Evolutionary conservation across 177 flowering plant genomes (phyloP).

Genomic region (Vitis hybrid): DNA sequence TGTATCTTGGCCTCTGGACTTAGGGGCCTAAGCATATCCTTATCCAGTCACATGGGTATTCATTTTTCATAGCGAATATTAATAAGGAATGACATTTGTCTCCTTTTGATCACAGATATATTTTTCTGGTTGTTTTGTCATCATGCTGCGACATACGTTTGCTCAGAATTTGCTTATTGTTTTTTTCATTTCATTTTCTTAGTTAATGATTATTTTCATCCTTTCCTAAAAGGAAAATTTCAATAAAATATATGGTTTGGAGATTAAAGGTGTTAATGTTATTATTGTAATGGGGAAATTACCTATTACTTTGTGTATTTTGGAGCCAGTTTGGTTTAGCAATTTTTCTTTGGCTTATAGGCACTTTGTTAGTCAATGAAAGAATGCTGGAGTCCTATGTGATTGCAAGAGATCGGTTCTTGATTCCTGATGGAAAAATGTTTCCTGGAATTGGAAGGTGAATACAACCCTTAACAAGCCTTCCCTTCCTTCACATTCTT

Average conservation of each 20-base stretch:
- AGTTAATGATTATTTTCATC: no score
- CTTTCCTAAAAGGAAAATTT: background rate
- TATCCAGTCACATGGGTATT: no score
- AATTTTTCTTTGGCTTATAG: slow-evolving; percentile 34
- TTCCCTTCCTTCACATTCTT: background rate
- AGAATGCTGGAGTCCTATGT: slow-evolving; percentile 99
- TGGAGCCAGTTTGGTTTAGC: background rate
- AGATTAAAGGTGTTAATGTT: background rate
- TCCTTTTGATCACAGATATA: no score
- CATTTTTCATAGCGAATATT: no score
- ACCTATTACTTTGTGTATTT: slow-evolving; percentile 2
- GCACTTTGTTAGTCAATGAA: slow-evolving; percentile 91
- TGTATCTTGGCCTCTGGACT: no score
- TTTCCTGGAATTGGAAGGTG: slow-evolving; percentile 94
- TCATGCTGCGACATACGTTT: no score
- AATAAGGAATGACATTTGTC: no score
- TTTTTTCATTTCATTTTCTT: no score
- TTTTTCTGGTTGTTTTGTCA: no score
- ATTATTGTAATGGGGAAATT: background rate
- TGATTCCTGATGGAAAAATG: slow-evolving; percentile 88
- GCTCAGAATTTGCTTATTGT: no score
- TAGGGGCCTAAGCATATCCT: no score
- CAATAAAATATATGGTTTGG: background rate
- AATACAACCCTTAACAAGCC: background rate
- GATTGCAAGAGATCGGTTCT: slow-evolving; percentile 97